Base-by-base conservation (phyloP, 371 early-diverging fungal genomes). In the Parasitella parasitica region DNA sequence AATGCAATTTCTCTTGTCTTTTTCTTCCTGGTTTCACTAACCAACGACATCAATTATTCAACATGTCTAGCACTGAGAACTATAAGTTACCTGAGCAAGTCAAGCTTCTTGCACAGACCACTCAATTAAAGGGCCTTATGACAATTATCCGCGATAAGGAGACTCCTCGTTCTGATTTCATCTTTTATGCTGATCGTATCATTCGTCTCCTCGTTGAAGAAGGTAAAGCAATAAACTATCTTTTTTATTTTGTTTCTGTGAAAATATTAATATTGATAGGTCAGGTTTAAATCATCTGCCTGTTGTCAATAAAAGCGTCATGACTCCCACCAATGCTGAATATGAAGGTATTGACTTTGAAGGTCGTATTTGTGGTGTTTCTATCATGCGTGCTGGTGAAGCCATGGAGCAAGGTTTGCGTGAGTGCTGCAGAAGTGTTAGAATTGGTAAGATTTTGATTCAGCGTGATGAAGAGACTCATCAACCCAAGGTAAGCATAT, bases 301-400 rank as follows among this genome's bases (percentile, higher is more conserved):
- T 13, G 92, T 93, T 13, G 81, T 90, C n/a, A 83, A 84, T 9
- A 94, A 90, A 72, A 70, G 71, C 5, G 89, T 96, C 38, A 71
- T 66, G 15, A 95, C 96, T 0, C 93, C 95, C 2, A 93, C 93
- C 48, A 89, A 89, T 34, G 65, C 61, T 28, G 72, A 84, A 41
- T 94, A 86, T 67, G 67, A 89, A 32, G 95, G 95, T 52, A 83
- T 91, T 34, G 84, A 81, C 18, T 94, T 93, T 70, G 81, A 89
- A 72, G 95, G 95, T 48, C 85, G 91, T 57, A 96, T 96, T 63
- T 96, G 97, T 75, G 97, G 97, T 60, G 94, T 96, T 6, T 94
- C 94, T 36, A 95, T 95, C 57, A 95, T 96, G 95, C 83, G 97
- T 22, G 97, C 96, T 37, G 97, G 97, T 71, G 95, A 95, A 75